These are phyloP conservation scores for Pseudocohnilembus persalinus DNA, from an alignment of 169 alveolate genomes.

Conservation along the genomic window DNA sequence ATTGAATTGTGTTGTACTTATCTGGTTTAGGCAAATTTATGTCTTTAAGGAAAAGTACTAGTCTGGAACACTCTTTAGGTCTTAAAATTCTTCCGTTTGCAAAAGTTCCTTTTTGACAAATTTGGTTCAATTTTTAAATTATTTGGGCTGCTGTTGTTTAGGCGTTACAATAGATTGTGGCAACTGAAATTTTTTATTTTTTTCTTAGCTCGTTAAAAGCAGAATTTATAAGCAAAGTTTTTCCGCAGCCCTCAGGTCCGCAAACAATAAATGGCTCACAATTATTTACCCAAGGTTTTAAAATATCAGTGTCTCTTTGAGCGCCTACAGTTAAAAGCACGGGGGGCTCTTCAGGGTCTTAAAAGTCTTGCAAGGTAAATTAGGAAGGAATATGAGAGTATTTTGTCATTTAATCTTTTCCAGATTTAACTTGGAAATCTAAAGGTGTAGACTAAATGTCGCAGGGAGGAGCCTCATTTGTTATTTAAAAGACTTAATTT, in stretches of 20 bases:
- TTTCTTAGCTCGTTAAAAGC: conserved; percentile 70
- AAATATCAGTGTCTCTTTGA: conserved; percentile 69
- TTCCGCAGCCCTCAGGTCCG: conserved; percentile 95
- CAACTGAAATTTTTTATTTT: conserved; percentile 72
- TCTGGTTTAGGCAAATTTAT: conserved; percentile 94
- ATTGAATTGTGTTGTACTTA: conserved; percentile 88
- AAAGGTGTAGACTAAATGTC: conserved; percentile 1
- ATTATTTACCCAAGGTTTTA: conserved; percentile 78
- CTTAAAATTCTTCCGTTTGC: conserved; percentile 88
- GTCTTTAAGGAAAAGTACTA: conserved; percentile 88
- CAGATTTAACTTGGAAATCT: conserved; percentile 3
- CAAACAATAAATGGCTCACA: conserved; percentile 89
- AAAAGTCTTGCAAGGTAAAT: conserved; percentile 60
- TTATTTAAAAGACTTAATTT: conserved; percentile 64
- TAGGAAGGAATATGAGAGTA: conserved; percentile 23
- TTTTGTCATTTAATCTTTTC: not conserved
- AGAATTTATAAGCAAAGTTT: conserved; percentile 79
- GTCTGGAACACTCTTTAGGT: conserved; percentile 87
- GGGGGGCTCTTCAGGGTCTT: conserved; percentile 73
- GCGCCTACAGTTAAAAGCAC: conserved; percentile 74
- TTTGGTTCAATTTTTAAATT: conserved; percentile 88
- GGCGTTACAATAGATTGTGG: conserved; percentile 89
- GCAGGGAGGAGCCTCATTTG: conserved; percentile 81
- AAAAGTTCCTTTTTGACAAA: conserved; percentile 85
- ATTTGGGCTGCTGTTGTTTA: conserved; percentile 89